A percentile compares a stretch with the other conserved stretches of the same genome.
These are phyloP conservation scores for Hymenoscyphus fructigenus DNA, from an alignment of 2,329 filamentous ascomycete genomes.

Conservation along the genomic window DNA sequence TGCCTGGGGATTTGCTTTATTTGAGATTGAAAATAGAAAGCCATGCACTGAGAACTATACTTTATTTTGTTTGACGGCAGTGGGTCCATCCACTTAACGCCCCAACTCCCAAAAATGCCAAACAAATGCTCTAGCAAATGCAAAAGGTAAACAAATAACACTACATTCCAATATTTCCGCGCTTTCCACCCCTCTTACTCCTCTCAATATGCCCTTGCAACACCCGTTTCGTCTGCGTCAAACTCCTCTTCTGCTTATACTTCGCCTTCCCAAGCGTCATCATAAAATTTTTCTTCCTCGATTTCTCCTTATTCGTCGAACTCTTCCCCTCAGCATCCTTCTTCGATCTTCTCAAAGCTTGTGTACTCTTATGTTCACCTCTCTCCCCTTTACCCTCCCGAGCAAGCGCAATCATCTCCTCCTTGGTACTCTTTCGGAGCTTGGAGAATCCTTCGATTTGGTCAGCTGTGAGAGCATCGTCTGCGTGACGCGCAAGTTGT, in stretches of 20 bases:
- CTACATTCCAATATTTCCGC: conserved; percentile 59
- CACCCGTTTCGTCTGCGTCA: conserved; percentile 80
- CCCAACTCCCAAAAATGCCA: not conserved
- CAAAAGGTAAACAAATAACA: not conserved
- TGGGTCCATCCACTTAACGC: not conserved
- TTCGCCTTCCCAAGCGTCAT: conserved; percentile 98
- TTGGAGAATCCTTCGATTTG: conserved; percentile 86
- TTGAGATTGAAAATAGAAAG: not conserved
- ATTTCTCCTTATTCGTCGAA: conserved; percentile 96
- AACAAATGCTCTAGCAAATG: not conserved
- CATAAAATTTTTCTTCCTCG: conserved; percentile 94
- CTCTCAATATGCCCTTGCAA: conserved; percentile 79
- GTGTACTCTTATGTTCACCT: conserved; percentile 79
- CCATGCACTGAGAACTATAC: not conserved
- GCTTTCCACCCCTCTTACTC: conserved; percentile 78
- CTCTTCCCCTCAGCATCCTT: conserved; percentile 90
- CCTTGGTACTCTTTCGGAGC: conserved; percentile 82
- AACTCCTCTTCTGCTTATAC: conserved; percentile 89
- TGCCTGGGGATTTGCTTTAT: too few relatives aligned
- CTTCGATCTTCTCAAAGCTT: conserved; percentile 80
- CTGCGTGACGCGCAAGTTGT: conserved; percentile 62
- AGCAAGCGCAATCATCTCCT: conserved; percentile 82
- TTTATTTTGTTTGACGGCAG: not conserved
- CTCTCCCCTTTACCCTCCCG: conserved; percentile 78
- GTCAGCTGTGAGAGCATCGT: conserved; percentile 86